Evolutionary conservation across 2,329 filamentous ascomycete genomes (phyloP).

Genomic region (Exophiala calicioides): DNA sequence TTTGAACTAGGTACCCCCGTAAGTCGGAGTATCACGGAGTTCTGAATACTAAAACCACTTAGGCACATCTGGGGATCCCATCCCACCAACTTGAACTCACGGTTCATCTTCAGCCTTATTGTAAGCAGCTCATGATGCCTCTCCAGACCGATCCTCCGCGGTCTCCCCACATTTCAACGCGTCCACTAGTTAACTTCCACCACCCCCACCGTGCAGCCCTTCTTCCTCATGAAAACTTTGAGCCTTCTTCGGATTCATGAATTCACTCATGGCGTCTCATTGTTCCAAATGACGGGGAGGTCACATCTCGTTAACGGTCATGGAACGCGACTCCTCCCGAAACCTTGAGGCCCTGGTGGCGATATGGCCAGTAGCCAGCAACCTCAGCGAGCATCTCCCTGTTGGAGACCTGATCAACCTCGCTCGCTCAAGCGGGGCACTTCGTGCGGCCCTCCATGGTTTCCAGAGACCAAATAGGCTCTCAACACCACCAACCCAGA

Average conservation of each 20-base stretch:
- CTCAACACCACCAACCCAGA: neutral
- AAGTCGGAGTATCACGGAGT: no score
- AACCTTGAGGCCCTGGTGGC: conserved; percentile 31
- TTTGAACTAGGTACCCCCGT: no score
- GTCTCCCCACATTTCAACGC: no score
- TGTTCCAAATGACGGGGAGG: neutral
- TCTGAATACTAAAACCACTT: no score
- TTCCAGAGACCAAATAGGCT: conserved; percentile 28
- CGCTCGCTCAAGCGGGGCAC: conserved; percentile 30
- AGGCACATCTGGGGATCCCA: neutral
- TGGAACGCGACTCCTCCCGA: conserved; percentile 6
- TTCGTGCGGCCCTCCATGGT: conserved; percentile 35
- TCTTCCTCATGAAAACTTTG: no score
- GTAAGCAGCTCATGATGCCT: neutral
- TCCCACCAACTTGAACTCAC: no score
- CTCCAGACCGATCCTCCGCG: no score
- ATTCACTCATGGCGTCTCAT: no score
- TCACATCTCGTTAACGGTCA: no score
- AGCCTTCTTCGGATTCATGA: no score
- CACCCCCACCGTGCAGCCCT: no score
- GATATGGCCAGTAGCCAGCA: conserved; percentile 34
- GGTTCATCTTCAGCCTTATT: neutral
- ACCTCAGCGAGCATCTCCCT: conserved; percentile 30
- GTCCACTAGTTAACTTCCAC: no score
- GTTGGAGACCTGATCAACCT: conserved; percentile 35